Percentiles rank a stretch among this genome's conserved stretches.
Evolutionary conservation across 805 yeast species (phyloP).

Genomic region (Metschnikowia chrysomelidarum): DNA sequence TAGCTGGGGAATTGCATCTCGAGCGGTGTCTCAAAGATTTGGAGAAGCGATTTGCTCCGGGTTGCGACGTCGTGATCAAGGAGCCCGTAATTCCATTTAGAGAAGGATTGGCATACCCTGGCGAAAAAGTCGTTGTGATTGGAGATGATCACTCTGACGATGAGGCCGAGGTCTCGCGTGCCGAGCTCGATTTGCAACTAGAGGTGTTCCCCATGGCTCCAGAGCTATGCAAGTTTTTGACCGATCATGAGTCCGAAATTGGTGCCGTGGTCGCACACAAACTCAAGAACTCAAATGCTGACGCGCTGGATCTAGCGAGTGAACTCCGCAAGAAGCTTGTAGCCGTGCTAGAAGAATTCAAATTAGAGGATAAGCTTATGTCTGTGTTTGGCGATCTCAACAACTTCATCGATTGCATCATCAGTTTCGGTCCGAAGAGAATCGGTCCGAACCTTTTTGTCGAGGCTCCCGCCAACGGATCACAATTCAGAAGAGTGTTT

Average conservation of each 20-base stretch:
- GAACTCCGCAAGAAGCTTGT: conserved; percentile 16
- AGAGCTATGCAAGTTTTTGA: conserved; percentile 47
- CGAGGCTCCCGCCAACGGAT: conserved; percentile 41
- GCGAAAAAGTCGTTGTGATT: conserved; percentile 17
- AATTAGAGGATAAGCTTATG: conserved; percentile 20
- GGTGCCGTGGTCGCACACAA: conserved; percentile 26
- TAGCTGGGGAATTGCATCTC: conserved; percentile 95
- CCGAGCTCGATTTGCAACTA: conserved; percentile 44
- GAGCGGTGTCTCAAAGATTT: conserved; percentile 93
- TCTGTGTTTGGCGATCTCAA: conserved; percentile 18
- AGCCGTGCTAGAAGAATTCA: conserved; percentile 9
- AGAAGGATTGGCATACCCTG: conserved; percentile 70
- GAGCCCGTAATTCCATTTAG: conserved; percentile 94
- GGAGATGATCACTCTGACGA: conserved; percentile 13
- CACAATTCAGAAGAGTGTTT: conserved; percentile 32
- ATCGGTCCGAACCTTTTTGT: conserved; percentile 73
- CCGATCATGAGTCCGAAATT: conserved; percentile 45
- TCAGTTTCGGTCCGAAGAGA: conserved; percentile 75
- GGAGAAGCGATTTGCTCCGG: conserved; percentile 81
- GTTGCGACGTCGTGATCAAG: conserved; percentile 79
- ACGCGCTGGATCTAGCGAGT: conserved; percentile 12
- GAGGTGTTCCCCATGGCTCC: conserved; percentile 62
- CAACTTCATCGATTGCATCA: conserved; percentile 36
- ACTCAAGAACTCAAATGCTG: conserved; percentile 18
- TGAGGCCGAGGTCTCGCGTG: conserved; percentile 16